Evolutionary conservation across 2,329 filamentous ascomycete species (phyloP).

Genomic region (Fusarium domesticum): DNA sequence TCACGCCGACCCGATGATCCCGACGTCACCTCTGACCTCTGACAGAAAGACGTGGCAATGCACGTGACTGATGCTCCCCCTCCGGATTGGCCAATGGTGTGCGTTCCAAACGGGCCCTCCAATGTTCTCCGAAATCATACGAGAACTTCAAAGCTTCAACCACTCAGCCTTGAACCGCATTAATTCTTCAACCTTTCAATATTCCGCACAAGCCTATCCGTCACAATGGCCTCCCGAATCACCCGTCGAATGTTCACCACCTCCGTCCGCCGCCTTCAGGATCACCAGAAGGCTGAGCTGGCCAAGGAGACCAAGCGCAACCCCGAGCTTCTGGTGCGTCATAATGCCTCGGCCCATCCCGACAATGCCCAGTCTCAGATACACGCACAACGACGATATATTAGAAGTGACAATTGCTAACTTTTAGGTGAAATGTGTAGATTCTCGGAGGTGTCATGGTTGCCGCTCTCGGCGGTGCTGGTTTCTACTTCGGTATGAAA

Average conservation of each 20-base stretch:
- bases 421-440: slow-evolving; percentile 45
- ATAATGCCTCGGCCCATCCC: slow-evolving; percentile 30
- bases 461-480: slow-evolving; percentile 80
- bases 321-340: slow-evolving; percentile 46
- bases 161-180: slow-evolving; percentile 17
- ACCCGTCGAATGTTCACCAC: slow-evolving; percentile 56
- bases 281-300: slow-evolving; percentile 46
- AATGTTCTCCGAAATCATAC: slow-evolving; percentile 33
- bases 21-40: slow-evolving; percentile 16
- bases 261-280: slow-evolving; percentile 49
- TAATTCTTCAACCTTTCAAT: slow-evolving; percentile 16
- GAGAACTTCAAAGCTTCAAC: slow-evolving; percentile 30
- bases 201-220: slow-evolving; percentile 17
- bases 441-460: slow-evolving; percentile 90
- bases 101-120: slow-evolving; percentile 16
- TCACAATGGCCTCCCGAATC: slow-evolving; percentile 55
- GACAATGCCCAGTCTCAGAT: slow-evolving; percentile 8
- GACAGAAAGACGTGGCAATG: neutral
- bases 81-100: slow-evolving; percentile 30
- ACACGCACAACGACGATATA: slow-evolving; percentile 1
- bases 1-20: neutral
- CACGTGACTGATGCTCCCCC: slow-evolving; percentile 21
- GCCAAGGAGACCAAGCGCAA: slow-evolving; percentile 58
- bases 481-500: slow-evolving; percentile 77
- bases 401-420: slow-evolving; percentile 12